These are phyloP conservation scores for Colletotrichum tropicale DNA, from an alignment of 2,329 filamentous ascomycete genomes.

Conservation along the genomic window DNA sequence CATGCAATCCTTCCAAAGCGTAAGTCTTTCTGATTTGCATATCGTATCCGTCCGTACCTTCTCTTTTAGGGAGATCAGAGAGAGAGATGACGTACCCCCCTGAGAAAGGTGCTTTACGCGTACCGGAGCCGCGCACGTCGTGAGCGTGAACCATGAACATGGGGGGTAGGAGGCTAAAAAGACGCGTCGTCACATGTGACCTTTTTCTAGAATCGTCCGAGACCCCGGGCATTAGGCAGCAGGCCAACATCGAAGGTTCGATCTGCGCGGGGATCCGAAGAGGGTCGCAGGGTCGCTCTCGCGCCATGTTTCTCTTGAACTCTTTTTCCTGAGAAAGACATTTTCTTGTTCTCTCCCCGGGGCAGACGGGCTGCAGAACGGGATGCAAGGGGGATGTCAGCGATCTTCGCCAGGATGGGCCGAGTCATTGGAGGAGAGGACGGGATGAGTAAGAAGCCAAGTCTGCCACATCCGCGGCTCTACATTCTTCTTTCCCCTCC, in stretches of 20 bases:
- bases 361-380: neutral
- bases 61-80: neutral
- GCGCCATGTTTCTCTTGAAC: too few relatives aligned
- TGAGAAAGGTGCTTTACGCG: conserved; percentile 10
- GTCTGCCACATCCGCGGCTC: neutral
- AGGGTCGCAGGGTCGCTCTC: neutral
- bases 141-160: neutral
- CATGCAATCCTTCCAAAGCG: neutral
- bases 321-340: neutral
- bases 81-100: conserved; percentile 5
- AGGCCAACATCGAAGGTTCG: neutral
- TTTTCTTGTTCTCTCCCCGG: neutral
- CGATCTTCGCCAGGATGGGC: neutral
- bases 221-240: neutral
- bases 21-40: neutral
- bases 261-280: neutral
- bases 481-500: neutral
- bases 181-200: conserved; percentile 14
- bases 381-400: neutral
- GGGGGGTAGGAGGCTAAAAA: neutral
- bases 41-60: neutral
- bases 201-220: neutral
- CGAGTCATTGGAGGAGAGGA: neutral
- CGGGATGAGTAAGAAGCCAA: neutral
- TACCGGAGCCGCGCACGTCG: neutral